Percentiles rank a stretch among this genome's conserved stretches.
phyloP scores from a whole-genome alignment of 116 monocot genomes.

The Iris pallida region DNA sequence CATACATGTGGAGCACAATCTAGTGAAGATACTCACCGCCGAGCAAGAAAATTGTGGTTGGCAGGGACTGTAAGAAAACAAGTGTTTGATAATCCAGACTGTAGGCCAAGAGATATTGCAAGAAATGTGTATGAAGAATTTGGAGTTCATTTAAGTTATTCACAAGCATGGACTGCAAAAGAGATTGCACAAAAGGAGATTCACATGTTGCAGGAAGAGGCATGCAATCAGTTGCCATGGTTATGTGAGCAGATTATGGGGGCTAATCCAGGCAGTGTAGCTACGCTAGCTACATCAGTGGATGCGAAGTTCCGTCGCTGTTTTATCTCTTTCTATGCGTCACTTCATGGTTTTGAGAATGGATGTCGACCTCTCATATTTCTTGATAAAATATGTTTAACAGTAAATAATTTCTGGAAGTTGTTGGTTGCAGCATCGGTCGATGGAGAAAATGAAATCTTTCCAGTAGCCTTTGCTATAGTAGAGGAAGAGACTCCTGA shows the following conservation, averaged over 20 bases:
- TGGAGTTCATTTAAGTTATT: slow-evolving; percentile 35
- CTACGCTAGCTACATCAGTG: slow-evolving; percentile 17
- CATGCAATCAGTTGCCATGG: slow-evolving; percentile 39
- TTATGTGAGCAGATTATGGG: slow-evolving; percentile 33
- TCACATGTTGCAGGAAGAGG: slow-evolving; percentile 28
- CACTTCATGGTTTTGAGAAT: slow-evolving; percentile 39
- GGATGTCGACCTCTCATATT: slow-evolving; percentile 45
- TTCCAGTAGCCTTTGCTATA: slow-evolving; percentile 10
- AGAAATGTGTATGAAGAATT: slow-evolving; percentile 36
- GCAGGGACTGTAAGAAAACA: slow-evolving; percentile 34
- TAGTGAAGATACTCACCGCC: slow-evolving; percentile 25
- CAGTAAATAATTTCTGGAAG: slow-evolving; percentile 34
- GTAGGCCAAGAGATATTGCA: slow-evolving; percentile 43
- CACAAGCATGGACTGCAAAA: slow-evolving; percentile 41
- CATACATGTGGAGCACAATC: slow-evolving; percentile 38
- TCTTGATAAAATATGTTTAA: slow-evolving; percentile 41
- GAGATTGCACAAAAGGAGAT: slow-evolving; percentile 45
- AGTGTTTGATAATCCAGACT: slow-evolving; percentile 25
- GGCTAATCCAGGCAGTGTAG: slow-evolving; percentile 45
- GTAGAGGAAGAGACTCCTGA: slow-evolving; percentile 13
- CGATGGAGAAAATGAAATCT: slow-evolving; percentile 15
- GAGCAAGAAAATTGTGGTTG: slow-evolving; percentile 38
- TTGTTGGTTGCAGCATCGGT: slow-evolving; percentile 15
- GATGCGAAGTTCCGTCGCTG: slow-evolving; percentile 40
- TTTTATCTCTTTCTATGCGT: slow-evolving; percentile 48